A percentile compares a stretch with the other conserved stretches of the same genome.
Conservation (phyloP, 2,329 filamentous ascomycete genomes). For the Ustulina deusta region DNA sequence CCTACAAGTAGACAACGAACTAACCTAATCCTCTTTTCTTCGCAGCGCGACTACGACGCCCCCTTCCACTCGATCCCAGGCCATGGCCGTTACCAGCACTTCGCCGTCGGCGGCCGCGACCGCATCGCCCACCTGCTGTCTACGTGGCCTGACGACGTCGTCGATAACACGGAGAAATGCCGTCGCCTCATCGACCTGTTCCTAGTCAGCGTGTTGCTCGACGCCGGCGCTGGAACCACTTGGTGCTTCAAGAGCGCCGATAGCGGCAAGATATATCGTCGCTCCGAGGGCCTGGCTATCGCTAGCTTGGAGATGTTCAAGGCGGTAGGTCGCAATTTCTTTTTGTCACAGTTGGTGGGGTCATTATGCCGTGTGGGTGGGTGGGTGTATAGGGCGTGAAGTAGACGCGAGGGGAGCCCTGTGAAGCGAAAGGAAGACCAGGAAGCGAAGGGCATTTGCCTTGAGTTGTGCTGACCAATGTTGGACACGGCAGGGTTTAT, state of each 20-base stretch:
- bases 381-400: not conserved
- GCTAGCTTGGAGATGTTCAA: conserved; percentile 92
- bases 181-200: conserved; percentile 71
- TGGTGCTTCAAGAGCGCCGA: conserved; percentile 96
- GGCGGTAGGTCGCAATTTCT: conserved; percentile 52
- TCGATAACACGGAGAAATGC: conserved; percentile 55
- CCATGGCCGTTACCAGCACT: conserved; percentile 73
- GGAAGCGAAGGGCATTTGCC: not conserved
- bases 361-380: not conserved
- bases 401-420: not conserved
- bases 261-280: conserved; percentile 82
- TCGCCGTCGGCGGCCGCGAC: conserved; percentile 66
- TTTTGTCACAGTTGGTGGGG: not conserved
- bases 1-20: not conserved
- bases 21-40: not conserved
- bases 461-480: conserved; percentile 19
- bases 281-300: conserved; percentile 74
- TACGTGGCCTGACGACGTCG: conserved; percentile 47
- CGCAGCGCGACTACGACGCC: conserved; percentile 51
- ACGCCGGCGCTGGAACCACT: conserved; percentile 87
- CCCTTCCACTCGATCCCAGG: conserved; percentile 61
- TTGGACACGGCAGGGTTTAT: conserved; percentile 69
- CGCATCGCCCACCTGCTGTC: conserved; percentile 55
- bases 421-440: not conserved
- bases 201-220: conserved; percentile 81